phyloP scores from a whole-genome alignment of 2,329 filamentous ascomycete species.

The Pyrenochaeta sp. region DNA sequence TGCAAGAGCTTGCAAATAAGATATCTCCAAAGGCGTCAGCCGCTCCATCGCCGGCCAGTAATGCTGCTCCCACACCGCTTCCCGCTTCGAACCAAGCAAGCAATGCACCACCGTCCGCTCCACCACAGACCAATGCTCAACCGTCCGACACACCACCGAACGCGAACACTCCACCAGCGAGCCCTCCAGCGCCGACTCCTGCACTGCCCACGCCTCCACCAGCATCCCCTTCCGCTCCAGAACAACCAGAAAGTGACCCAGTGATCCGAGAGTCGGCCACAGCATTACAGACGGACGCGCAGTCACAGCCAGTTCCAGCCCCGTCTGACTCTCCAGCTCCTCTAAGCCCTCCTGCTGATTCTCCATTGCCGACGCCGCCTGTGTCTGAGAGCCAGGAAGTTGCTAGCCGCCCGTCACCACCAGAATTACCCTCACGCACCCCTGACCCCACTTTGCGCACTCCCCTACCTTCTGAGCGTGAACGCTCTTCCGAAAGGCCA shows the following conservation, averaged over 20 bases:
- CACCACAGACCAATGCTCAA: background rate
- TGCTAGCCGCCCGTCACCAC: background rate
- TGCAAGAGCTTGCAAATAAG: slow-evolving; percentile 22
- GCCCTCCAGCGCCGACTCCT: background rate
- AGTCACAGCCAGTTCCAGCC: background rate
- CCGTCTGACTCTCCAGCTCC: background rate
- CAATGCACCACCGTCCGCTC: background rate
- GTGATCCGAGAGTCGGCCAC: background rate
- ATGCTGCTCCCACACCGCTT: background rate
- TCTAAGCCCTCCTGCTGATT: background rate
- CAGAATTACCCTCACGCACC: background rate
- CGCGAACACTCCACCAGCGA: background rate
- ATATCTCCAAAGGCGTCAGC: background rate
- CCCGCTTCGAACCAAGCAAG: background rate
- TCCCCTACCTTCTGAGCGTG: background rate
- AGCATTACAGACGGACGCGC: background rate
- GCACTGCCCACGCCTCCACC: background rate
- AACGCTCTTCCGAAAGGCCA: background rate
- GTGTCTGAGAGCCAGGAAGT: background rate
- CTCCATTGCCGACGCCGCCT: background rate
- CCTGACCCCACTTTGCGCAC: background rate
- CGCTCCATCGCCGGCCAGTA: background rate
- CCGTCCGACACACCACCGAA: background rate
- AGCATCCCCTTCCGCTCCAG: background rate
- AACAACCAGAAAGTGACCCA: background rate